Conservation (phyloP, 106 monocot species). For the Phalaenopsis equestris region DNA sequence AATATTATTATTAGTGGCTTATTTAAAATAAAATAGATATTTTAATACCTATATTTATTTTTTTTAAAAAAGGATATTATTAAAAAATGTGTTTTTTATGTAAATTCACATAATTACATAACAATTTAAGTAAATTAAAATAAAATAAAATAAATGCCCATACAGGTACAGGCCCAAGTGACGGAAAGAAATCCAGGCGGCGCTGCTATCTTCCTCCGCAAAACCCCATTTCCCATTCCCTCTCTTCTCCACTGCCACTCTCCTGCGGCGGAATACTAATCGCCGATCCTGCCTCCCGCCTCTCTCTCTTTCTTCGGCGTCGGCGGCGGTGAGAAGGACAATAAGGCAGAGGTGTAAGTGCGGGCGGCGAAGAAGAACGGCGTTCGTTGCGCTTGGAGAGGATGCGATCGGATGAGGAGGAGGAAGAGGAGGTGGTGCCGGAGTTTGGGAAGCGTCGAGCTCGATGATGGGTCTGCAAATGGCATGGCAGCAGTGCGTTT, state of each 20-base stretch:
- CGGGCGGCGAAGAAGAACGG: background rate
- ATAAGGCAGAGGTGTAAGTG: background rate
- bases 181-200: background rate
- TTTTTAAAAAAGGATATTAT: no score
- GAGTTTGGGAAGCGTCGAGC: slow-evolving; percentile 3
- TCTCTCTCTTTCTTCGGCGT: background rate
- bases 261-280: background rate
- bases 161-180: background rate
- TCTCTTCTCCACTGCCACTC: background rate
- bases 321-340: background rate
- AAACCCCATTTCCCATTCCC: background rate
- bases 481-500: slow-evolving; percentile 38
- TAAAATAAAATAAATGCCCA: no score
- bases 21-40: no score
- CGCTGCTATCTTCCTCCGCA: background rate
- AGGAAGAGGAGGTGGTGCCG: slow-evolving; percentile 6
- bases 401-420: slow-evolving; percentile 49
- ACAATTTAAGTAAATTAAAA: no score
- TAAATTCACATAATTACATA: no score
- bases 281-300: background rate
- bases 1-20: no score
- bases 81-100: no score
- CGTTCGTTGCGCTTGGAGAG: background rate
- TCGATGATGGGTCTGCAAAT: slow-evolving; percentile 45
- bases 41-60: no score